Conservation (phyloP, 352 stramenopile genomes). For the Phytophthora europaea region DNA sequence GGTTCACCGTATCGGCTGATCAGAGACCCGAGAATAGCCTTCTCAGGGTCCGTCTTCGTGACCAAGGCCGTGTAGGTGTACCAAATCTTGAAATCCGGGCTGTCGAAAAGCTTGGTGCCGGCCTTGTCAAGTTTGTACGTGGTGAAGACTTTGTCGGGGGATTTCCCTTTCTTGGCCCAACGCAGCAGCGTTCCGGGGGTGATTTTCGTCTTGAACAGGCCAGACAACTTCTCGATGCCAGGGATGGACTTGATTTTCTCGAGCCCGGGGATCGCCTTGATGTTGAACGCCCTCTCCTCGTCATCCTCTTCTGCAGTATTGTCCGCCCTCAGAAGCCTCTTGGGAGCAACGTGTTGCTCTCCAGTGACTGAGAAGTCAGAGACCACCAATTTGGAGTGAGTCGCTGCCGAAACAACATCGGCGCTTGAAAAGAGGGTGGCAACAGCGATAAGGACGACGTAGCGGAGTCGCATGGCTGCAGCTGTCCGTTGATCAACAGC, state of each 20-base stretch:
- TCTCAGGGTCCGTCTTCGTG: conserved; percentile 6
- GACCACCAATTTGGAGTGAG: neutral
- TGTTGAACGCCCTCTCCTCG: conserved; percentile 12
- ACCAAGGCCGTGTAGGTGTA: conserved; percentile 1
- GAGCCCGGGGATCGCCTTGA: neutral
- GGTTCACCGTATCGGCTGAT: conserved; percentile 1
- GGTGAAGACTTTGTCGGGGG: conserved; percentile 1
- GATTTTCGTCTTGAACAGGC: conserved; percentile 13
- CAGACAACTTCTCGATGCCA: neutral
- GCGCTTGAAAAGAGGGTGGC: neutral
- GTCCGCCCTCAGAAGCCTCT: conserved; percentile 11
- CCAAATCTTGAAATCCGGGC: conserved; percentile 15
- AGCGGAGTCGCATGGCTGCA: neutral
- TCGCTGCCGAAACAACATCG: neutral
- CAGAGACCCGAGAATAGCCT: neutral
- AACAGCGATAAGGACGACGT: neutral
- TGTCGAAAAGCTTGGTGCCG: conserved; percentile 6
- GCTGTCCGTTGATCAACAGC: neutral
- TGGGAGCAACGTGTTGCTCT: neutral
- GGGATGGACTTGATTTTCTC: conserved; percentile 2
- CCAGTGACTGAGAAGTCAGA: neutral
- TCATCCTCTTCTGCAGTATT: neutral
- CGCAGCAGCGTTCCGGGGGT: neutral
- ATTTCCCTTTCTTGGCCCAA: conserved; percentile 4
- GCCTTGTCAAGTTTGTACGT: conserved; percentile 15